These are phyloP conservation scores for Linnemannia exigua DNA, from an alignment of 192 early-diverging fungal species.

Conservation along the genomic window DNA sequence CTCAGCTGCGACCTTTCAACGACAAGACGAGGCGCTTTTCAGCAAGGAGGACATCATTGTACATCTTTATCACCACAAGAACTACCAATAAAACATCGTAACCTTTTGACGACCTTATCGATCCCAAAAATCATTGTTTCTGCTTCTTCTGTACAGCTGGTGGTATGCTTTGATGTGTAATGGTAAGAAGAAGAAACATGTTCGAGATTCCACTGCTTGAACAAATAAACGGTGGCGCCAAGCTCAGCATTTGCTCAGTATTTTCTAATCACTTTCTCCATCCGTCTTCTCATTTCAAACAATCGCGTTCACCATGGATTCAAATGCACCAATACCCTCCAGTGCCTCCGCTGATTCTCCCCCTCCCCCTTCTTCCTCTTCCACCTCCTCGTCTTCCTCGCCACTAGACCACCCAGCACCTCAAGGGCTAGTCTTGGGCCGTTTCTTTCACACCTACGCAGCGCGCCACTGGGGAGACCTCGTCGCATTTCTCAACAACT, in stretches of 20 bases:
- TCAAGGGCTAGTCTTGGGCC: not conserved
- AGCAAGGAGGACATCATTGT: too few relatives aligned
- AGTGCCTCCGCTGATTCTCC: not conserved
- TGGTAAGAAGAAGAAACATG: too few relatives aligned
- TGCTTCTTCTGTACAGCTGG: too few relatives aligned
- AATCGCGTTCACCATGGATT: not conserved
- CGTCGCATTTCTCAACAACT: not conserved
- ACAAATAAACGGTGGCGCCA: not conserved
- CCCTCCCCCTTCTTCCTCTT: not conserved
- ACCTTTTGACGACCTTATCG: too few relatives aligned
- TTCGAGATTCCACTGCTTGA: too few relatives aligned
- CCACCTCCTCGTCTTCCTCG: not conserved
- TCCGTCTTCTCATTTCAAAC: not conserved
- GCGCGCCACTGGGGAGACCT: slow-evolving; percentile 1
- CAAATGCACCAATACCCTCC: not conserved
- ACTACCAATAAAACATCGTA: too few relatives aligned
- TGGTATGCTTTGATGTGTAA: too few relatives aligned
- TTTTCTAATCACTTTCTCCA: not conserved
- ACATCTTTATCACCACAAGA: too few relatives aligned
- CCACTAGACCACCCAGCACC: not conserved
- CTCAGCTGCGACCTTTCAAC: too few relatives aligned
- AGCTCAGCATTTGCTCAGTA: not conserved
- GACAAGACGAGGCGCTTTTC: too few relatives aligned
- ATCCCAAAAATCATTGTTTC: too few relatives aligned
- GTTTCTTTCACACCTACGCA: not conserved